Evolutionary conservation across 78 protist species (phyloP).

Genomic region (Bigelowiella natans): DNA sequence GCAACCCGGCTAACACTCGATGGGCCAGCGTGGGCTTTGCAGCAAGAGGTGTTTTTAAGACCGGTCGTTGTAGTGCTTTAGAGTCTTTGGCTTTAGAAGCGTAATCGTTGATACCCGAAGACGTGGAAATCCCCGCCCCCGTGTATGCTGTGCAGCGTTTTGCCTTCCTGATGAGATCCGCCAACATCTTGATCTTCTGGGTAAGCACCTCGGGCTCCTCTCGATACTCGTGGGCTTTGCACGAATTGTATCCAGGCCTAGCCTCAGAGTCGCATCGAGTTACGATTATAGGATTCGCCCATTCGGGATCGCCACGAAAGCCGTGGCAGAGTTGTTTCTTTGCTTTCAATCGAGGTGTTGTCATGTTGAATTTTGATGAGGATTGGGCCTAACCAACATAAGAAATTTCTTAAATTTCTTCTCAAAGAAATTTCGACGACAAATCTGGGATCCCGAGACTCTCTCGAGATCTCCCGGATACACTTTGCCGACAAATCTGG

Average conservation of each 20-base stretch:
- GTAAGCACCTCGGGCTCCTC: conserved; percentile 1
- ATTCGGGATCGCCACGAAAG: no score
- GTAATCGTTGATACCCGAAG: conserved; percentile 38
- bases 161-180: background rate
- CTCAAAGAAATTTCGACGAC: no score
- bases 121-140: conserved; percentile 46
- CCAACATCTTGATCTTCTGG: conserved; percentile 8
- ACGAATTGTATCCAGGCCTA: background rate
- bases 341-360: no score
- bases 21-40: background rate
- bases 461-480: no score
- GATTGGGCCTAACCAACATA: no score
- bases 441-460: no score
- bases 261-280: no score
- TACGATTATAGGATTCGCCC: no score
- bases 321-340: no score
- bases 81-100: background rate
- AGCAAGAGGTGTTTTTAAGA: background rate
- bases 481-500: no score
- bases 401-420: no score
- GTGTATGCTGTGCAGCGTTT: conserved; percentile 27
- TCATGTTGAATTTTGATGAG: no score
- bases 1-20: background rate
- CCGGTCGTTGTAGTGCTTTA: background rate
- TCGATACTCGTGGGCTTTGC: background rate